These are phyloP conservation scores for Immersiporthe knoxdaviesiana DNA, from an alignment of 2,329 filamentous ascomycete genomes.

Conservation along the genomic window DNA sequence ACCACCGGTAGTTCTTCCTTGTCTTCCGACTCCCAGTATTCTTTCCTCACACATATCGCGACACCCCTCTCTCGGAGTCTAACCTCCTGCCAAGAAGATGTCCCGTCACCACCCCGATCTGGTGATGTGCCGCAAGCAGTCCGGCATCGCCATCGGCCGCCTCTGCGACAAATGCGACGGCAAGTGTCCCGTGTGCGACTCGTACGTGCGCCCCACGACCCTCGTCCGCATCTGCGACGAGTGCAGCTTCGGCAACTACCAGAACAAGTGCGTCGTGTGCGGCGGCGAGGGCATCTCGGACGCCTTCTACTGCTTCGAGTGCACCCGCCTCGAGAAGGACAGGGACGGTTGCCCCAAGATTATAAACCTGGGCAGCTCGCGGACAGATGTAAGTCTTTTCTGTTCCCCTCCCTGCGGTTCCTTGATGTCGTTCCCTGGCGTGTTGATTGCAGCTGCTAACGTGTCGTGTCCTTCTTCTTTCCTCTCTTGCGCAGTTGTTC, in stretches of 20 bases:
- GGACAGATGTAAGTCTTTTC: constrained; percentile 77
- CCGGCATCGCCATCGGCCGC: constrained; percentile 95
- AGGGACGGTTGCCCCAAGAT: constrained; percentile 98
- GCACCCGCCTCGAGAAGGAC: constrained; percentile 94
- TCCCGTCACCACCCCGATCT: constrained; percentile 97
- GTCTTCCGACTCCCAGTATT: background rate
- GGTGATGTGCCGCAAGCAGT: constrained; percentile 99
- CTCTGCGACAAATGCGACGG: constrained; percentile 99
- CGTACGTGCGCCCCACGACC: constrained; percentile 96
- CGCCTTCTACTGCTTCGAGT: constrained; percentile 99
- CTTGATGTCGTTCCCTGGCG: constrained; percentile 17
- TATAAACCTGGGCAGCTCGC: constrained; percentile 93
- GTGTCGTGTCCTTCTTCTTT: background rate
- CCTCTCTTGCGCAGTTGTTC: constrained; percentile 51
- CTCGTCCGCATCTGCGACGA: constrained; percentile 99
- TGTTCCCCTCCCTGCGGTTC: constrained; percentile 47
- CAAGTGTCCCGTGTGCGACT: constrained; percentile 98
- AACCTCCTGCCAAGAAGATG: constrained; percentile 58
- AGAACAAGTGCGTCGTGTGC: constrained; percentile 99
- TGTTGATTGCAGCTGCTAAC: constrained; percentile 8
- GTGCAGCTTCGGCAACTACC: constrained; percentile 99
- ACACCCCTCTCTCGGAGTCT: background rate
- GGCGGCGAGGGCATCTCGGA: constrained; percentile 97
- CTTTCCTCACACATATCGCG: background rate
- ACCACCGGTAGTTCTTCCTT: too few relatives aligned